Conservation (phyloP, 2,329 filamentous ascomycete genomes). For the Blumeria hordei region DNA sequence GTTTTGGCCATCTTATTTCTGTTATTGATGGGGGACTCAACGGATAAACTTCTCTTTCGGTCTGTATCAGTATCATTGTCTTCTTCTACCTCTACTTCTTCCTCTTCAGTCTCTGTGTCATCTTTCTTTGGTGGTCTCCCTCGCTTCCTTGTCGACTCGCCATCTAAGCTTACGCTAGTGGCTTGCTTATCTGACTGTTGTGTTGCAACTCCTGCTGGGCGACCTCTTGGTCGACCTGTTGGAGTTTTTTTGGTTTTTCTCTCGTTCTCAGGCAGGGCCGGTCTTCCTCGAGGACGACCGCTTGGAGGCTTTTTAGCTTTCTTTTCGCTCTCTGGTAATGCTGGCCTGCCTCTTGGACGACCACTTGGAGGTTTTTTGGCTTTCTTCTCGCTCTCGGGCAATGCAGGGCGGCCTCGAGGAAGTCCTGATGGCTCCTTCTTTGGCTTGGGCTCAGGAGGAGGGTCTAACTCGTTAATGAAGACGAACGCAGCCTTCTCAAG, state of each 20-base stretch:
- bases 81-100: neutral
- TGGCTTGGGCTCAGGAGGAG: slow-evolving; percentile 4
- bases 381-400: slow-evolving; percentile 10
- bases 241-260: slow-evolving; percentile 6
- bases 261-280: slow-evolving; percentile 7
- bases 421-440: slow-evolving; percentile 7
- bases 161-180: neutral
- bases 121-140: slow-evolving; percentile 3
- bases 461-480: slow-evolving; percentile 22
- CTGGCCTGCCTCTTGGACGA: slow-evolving; percentile 5
- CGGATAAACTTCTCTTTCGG: no score
- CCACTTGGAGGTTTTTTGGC: slow-evolving; percentile 3
- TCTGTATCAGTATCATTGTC: no score
- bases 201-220: neutral
- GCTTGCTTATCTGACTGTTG: no score
- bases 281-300: slow-evolving; percentile 9
- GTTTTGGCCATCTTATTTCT: no score
- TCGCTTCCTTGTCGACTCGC: slow-evolving; percentile 3
- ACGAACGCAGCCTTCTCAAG: slow-evolving; percentile 51
- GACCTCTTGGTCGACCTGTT: slow-evolving; percentile 1
- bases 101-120: neutral
- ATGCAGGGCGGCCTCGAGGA: slow-evolving; percentile 7
- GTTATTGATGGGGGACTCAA: no score
- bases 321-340: neutral
- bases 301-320: slow-evolving; percentile 2